These are phyloP conservation scores for Ustilago sp. DNA, from an alignment of 1,284 basidiomycete genomes.

Conservation along the genomic window DNA sequence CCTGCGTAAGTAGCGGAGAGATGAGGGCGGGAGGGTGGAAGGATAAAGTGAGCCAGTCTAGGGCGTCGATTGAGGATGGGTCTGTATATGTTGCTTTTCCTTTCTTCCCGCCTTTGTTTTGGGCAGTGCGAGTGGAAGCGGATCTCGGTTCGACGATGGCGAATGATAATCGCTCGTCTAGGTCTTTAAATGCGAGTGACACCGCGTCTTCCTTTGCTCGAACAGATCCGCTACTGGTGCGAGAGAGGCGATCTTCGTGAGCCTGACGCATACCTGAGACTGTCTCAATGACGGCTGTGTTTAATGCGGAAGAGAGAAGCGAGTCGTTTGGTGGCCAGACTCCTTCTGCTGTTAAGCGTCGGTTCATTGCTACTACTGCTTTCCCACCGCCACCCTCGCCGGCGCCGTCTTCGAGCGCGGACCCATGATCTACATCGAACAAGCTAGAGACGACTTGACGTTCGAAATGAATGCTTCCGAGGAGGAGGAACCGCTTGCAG, in stretches of 20 bases:
- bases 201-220: slow-evolving; percentile 23
- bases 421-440: slow-evolving; percentile 45
- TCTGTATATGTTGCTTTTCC: slow-evolving; percentile 45
- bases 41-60: slow-evolving; percentile 60
- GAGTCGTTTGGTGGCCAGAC: slow-evolving; percentile 53
- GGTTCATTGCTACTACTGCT: slow-evolving; percentile 37
- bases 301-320: slow-evolving; percentile 49
- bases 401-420: slow-evolving; percentile 14
- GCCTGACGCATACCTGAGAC: slow-evolving; percentile 44
- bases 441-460: slow-evolving; percentile 40
- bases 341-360: slow-evolving; percentile 30
- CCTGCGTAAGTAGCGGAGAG: slow-evolving; percentile 51
- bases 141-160: slow-evolving; percentile 47
- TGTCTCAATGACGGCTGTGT: slow-evolving; percentile 56
- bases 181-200: slow-evolving; percentile 50
- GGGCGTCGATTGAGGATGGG: slow-evolving; percentile 46
- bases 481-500: slow-evolving; percentile 55
- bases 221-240: neutral
- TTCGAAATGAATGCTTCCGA: slow-evolving; percentile 50
- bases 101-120: neutral
- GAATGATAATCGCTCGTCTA: slow-evolving; percentile 58
- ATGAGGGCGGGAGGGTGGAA: slow-evolving; percentile 60
- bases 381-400: slow-evolving; percentile 6
- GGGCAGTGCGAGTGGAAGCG: neutral
- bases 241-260: slow-evolving; percentile 24